Conservation (phyloP, 495 filamentous ascomycete species). For the Aspergillus funiculosus region DNA sequence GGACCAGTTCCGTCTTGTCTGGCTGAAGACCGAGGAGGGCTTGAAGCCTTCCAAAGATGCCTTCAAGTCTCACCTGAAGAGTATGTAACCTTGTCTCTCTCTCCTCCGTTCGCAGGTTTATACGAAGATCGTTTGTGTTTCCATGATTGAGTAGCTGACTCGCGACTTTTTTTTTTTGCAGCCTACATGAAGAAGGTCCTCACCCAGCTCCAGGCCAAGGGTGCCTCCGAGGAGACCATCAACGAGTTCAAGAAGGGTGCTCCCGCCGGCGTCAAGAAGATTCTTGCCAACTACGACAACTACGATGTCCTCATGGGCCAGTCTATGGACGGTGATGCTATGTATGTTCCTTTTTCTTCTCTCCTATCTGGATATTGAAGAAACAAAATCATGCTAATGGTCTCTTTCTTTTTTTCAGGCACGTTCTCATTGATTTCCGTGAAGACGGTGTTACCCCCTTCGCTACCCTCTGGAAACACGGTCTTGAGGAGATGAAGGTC, state of each 20-base stretch:
- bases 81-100: constrained; percentile 22
- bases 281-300: constrained; percentile 82
- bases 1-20: constrained; percentile 81
- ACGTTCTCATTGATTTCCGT: constrained; percentile 93
- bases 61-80: constrained; percentile 75
- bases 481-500: constrained; percentile 85
- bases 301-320: constrained; percentile 91
- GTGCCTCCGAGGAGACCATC: constrained; percentile 57
- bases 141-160: no score
- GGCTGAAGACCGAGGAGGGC: constrained; percentile 62
- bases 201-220: constrained; percentile 54
- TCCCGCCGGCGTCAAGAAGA: constrained; percentile 65
- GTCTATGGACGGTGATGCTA: constrained; percentile 85
- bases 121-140: no score
- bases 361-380: constrained; percentile 20
- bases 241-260: constrained; percentile 73
- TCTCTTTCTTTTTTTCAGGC: constrained; percentile 46
- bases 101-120: not conserved
- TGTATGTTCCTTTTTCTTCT: constrained; percentile 49
- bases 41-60: constrained; percentile 61
- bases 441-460: constrained; percentile 91
- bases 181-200: constrained; percentile 89
- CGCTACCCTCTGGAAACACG: constrained; percentile 92
- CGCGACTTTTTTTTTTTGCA: constrained; percentile 24
- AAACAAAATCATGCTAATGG: no score